Base-by-base conservation (phyloP, 2,329 filamentous ascomycete species). In the Trichoderma sp. region DNA sequence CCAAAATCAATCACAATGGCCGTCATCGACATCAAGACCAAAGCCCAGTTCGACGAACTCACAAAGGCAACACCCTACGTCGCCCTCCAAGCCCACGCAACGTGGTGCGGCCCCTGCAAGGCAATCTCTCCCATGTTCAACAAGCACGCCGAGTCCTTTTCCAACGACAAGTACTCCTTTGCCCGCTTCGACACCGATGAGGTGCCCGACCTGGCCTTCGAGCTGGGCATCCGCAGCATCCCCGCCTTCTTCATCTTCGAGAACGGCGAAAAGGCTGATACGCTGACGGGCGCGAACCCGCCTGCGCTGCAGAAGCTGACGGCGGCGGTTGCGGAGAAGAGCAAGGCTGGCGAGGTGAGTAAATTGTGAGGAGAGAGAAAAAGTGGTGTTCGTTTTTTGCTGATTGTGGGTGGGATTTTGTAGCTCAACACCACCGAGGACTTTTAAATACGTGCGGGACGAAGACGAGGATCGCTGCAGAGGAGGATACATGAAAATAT, bases 101-200 rank as follows among this genome's bases (percentile, higher is more conserved):
- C 85, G 76, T 90, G 88, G 88, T 90, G 88, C 80, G 84, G 83
- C 51, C 88, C 88, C 32, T 90, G 88, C 86, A 88, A 87, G 80
- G 81, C 82, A 75, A 89, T 90, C 77, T 85, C 86, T 26, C 88
- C 88, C 73, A 76, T 86, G 72, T 90, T 85, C 83, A 77, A 76
- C 72, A 81, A 84, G 77, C 83, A 88, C 67, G 84, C 87, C 60
- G 78, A 78, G 62, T 75, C 75, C 39, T 75, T 77, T 74, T 74
- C 78, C 71, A 74, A 82, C 21, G 82, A 84, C 66, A 79, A 81
- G 57, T 83, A 86, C 63, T 83, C 84, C 74, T 90, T 90, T 74
- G 87, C 86, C 77, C 88, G 88, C 80, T 84, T 90, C 79, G 85
- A 90, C 81, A 87, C 88, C 78, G 88, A 90, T 79, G 80, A 82